Base-by-base conservation (phyloP, 345 rosid species). In the Boechera retrofracta region DNA sequence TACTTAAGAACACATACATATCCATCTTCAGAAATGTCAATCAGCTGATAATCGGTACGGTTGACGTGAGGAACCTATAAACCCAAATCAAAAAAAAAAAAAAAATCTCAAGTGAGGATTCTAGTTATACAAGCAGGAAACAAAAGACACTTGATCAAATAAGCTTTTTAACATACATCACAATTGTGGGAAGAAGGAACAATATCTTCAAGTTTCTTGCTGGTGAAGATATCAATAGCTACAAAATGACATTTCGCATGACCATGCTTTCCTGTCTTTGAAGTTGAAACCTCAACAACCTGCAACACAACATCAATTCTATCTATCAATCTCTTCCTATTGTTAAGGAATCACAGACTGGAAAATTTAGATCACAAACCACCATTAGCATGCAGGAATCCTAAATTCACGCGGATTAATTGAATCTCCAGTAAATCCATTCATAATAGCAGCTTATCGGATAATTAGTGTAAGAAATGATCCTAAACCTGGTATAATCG, bases 191-290 rank as follows among this genome's bases (percentile, higher is more conserved):
- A 89, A 33, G 94, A 89, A 21, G 92, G 92, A 54, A 91, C 94
- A 64, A 91, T 91, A 81, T 91, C 94, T 79, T 89, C 91, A 18
- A 89, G 89, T 77, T 91, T 89, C 79, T 89, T 91, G 67, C 86
- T 88, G 9, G 69, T 91, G 87, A 87, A 87, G 64, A 89, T 89
- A 69, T 91, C 97, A 75, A 91, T 87, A 54, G 78, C 92, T 15
- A 91, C 97, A 81, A 91, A 89, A 79, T 89, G 94, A 78, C 92
- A 91, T 79, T 91, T 91, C 12, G 94, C 92, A 80, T 91, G 94
- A 47, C 89, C 97, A 63, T 91, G 94, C 86, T 89, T 89, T 24
- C 92, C 92, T 0, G 92, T 89, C 82, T 91, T 86, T 42, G 92
- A 89, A 31, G 97, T 89, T 16, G 94, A 91, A 76, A 91, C 97